These are phyloP conservation scores for Syzygium aromaticum DNA, from an alignment of 345 rosid genomes.

Conservation along the genomic window DNA sequence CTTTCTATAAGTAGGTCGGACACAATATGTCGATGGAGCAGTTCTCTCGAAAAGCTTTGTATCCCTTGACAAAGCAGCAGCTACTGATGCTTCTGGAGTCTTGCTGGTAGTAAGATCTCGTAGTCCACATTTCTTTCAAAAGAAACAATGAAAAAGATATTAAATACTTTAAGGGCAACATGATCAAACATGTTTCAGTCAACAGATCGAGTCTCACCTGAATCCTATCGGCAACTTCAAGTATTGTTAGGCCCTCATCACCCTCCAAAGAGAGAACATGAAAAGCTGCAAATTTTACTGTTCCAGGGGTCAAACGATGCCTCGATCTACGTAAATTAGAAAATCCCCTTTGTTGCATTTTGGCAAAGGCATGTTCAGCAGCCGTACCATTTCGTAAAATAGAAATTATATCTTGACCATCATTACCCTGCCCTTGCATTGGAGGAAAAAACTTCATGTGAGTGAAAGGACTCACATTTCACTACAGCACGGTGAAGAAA, in stretches of 20 bases:
- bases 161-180: not conserved
- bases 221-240: conserved; percentile 88
- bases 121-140: conserved; percentile 68
- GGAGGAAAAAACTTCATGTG: not conserved
- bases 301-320: conserved; percentile 91
- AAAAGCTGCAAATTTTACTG: conserved; percentile 92
- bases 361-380: conserved; percentile 74
- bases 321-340: conserved; percentile 71
- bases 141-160: not conserved
- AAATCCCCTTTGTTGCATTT: conserved; percentile 82
- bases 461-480: not conserved
- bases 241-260: conserved; percentile 62
- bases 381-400: conserved; percentile 72
- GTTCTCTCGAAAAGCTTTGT: conserved; percentile 86
- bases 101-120: conserved; percentile 88
- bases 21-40: conserved; percentile 93
- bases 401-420: conserved; percentile 57
- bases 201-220: conserved; percentile 39
- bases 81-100: conserved; percentile 95
- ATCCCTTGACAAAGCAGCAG: conserved; percentile 93
- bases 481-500: not conserved
- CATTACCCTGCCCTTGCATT: conserved; percentile 39
- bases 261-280: conserved; percentile 80
- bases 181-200: not conserved
- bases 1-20: conserved; percentile 74